Conservation (phyloP, 2,329 filamentous ascomycete genomes). For the Cordyceps javanica region DNA sequence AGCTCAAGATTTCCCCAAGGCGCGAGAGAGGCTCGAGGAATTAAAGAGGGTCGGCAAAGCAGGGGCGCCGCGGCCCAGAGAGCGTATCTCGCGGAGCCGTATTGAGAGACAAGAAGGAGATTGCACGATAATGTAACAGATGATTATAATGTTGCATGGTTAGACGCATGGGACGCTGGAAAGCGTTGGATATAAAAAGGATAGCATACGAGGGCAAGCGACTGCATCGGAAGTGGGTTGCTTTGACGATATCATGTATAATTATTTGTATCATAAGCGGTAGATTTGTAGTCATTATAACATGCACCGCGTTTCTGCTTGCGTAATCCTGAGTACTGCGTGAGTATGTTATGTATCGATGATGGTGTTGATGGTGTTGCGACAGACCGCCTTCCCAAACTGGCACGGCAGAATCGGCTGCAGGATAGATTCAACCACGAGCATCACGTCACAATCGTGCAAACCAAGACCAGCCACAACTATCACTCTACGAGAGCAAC, state of each 20-base stretch:
- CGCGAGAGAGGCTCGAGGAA: conserved; percentile 86
- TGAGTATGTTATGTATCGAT: neutral
- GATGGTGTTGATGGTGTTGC: neutral
- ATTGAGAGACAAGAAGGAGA: conserved; percentile 82
- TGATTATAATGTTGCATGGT: neutral
- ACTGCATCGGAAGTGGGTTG: neutral
- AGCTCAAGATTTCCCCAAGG: conserved; percentile 95
- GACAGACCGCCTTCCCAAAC: conserved; percentile 11
- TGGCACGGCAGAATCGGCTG: neutral
- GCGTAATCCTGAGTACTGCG: too few species aligned
- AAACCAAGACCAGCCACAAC: neutral
- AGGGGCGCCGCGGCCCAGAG: conserved; percentile 59
- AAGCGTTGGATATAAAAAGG: too few species aligned
- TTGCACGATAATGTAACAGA: conserved; percentile 70
- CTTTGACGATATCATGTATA: conserved; percentile 6
- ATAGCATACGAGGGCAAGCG: neutral
- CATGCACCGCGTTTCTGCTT: neutral
- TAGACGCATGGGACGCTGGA: neutral
- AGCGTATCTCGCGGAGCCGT: conserved; percentile 75
- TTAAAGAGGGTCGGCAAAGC: conserved; percentile 74
- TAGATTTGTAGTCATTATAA: neutral
- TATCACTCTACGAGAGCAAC: neutral
- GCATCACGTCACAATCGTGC: conserved; percentile 1
- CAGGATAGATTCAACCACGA: neutral
- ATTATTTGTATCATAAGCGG: neutral